These are phyloP conservation scores for Solanum chaucha DNA, from an alignment of 257 asterid species.

Conservation along the genomic window DNA sequence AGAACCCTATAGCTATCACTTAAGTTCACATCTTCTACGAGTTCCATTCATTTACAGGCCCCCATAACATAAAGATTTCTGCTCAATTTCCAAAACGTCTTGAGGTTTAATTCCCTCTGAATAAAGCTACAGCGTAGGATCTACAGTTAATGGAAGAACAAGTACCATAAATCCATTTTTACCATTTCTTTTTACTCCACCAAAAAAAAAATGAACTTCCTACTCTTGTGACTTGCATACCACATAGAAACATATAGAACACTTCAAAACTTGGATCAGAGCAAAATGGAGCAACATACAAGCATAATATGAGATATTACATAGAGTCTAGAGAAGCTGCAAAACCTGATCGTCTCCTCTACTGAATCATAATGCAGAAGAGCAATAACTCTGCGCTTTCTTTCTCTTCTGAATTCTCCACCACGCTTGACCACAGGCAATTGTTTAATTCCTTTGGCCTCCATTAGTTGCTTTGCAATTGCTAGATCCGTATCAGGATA, in stretches of 20 bases:
- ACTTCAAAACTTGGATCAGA: neutral
- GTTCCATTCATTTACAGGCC: neutral
- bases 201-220: neutral
- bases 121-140: neutral
- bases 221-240: neutral
- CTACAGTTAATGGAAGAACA: neutral
- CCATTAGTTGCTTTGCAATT: constrained; percentile 94
- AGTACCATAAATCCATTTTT: neutral
- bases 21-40: neutral
- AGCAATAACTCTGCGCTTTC: constrained; percentile 49
- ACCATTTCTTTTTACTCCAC: neutral
- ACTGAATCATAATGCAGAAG: constrained; percentile 75
- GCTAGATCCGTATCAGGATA: constrained; percentile 78
- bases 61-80: neutral
- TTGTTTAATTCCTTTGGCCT: constrained; percentile 88
- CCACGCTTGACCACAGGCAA: constrained; percentile 80
- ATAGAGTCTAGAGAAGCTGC: neutral
- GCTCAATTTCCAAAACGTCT: neutral
- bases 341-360: constrained; percentile 67
- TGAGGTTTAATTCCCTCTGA: neutral
- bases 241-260: neutral
- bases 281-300: neutral
- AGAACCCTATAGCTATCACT: neutral
- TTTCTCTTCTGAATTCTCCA: constrained; percentile 45
- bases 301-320: neutral